A percentile compares a stretch with the other conserved stretches of the same genome.
Conservation (phyloP, 1,284 basidiomycete species). For the Schizopora paradoxa region DNA sequence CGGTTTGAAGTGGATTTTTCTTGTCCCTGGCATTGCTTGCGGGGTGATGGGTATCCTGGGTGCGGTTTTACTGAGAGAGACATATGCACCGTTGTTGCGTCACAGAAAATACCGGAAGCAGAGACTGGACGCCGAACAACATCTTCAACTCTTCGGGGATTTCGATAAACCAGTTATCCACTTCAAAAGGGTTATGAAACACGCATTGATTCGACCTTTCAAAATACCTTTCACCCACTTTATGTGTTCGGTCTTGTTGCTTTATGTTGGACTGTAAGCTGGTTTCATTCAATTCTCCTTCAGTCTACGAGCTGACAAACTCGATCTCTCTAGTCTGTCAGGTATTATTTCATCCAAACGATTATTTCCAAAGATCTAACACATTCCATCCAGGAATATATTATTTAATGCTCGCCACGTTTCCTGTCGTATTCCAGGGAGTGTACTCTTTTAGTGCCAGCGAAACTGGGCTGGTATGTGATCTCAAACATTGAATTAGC, state of each 20-base stretch:
- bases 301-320: background rate
- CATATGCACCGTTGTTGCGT: constrained; percentile 55
- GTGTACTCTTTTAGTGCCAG: constrained; percentile 50
- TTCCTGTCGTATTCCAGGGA: constrained; percentile 38
- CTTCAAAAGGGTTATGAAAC: constrained; percentile 19
- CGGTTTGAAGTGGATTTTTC: constrained; percentile 17
- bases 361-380: background rate
- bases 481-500: no score
- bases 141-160: background rate
- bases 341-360: no score
- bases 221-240: constrained; percentile 33
- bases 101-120: constrained; percentile 23
- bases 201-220: constrained; percentile 31
- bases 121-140: background rate
- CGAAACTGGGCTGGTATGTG: constrained; percentile 37
- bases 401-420: constrained; percentile 70
- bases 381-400: constrained; percentile 38
- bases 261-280: constrained; percentile 35
- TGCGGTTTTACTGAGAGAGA: constrained; percentile 53
- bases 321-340: background rate
- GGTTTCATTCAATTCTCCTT: background rate
- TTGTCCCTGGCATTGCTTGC: constrained; percentile 42
- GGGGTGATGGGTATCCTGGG: constrained; percentile 40
- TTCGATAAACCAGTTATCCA: background rate
- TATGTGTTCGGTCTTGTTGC: constrained; percentile 35